Conservation (phyloP, 2,329 filamentous ascomycete genomes). For the Penicillium sp. region DNA sequence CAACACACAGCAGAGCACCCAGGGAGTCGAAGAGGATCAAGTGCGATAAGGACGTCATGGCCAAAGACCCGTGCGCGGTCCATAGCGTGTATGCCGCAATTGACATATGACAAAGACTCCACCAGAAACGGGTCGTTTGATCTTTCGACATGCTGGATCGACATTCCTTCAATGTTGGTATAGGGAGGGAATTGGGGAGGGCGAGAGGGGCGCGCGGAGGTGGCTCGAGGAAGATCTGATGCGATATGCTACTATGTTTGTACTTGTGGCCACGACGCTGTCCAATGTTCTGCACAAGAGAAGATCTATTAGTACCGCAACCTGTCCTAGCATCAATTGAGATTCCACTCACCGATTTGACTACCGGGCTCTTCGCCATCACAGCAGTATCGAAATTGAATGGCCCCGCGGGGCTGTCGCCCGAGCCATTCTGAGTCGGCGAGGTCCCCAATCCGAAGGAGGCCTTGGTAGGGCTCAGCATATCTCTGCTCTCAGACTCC, state of each 20-base stretch:
- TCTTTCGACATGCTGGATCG: constrained; percentile 86
- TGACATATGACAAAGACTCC: constrained; percentile 85
- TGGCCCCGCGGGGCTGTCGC: constrained; percentile 53
- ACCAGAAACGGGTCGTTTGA: constrained; percentile 78
- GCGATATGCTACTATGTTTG: constrained; percentile 93
- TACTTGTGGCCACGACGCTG: constrained; percentile 95
- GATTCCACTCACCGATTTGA: constrained; percentile 67
- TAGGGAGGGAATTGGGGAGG: constrained; percentile 85
- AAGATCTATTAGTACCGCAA: constrained; percentile 23
- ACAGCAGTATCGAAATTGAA: constrained; percentile 94
- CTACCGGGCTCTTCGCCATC: constrained; percentile 70
- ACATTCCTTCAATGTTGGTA: constrained; percentile 85
- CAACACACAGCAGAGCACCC: constrained; percentile 86
- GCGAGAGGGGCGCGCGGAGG: constrained; percentile 81
- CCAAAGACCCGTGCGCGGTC: constrained; percentile 80
- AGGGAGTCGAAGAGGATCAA: constrained; percentile 94
- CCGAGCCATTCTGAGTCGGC: constrained; percentile 28
- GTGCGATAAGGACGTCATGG: constrained; percentile 89
- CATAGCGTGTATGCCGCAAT: constrained; percentile 85
- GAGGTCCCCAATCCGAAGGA: constrained; percentile 37
- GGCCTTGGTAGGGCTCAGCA: constrained; percentile 36
- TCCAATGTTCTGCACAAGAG: constrained; percentile 69
- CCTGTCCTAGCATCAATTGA: background rate
- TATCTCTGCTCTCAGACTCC: constrained; percentile 24
- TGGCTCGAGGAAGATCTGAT: constrained; percentile 95